These are phyloP conservation scores for Pelargonium australe DNA, from an alignment of 441 rosid species.

Conservation along the genomic window DNA sequence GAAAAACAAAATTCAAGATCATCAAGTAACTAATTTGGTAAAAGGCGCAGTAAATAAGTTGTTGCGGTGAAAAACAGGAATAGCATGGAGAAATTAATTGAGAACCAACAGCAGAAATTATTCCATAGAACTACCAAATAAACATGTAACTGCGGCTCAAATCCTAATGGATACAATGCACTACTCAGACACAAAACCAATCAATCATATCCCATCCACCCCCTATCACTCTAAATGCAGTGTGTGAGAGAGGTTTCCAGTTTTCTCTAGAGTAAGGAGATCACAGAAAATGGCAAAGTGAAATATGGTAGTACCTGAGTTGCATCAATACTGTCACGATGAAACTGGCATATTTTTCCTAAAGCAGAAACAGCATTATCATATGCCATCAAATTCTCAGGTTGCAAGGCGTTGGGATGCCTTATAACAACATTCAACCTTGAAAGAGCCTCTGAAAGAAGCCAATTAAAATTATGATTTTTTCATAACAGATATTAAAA, in stretches of 20 bases:
- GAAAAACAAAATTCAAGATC: neutral
- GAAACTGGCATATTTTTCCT: slow-evolving; percentile 91
- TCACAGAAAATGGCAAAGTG: neutral
- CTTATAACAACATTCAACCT: slow-evolving; percentile 82
- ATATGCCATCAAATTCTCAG: slow-evolving; percentile 94
- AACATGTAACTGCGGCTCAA: no score
- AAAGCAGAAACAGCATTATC: slow-evolving; percentile 99
- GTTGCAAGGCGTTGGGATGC: slow-evolving; percentile 70
- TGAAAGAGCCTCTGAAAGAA: slow-evolving; percentile 81
- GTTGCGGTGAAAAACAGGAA: neutral
- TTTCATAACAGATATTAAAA: slow-evolving; percentile 2
- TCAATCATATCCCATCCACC: no score
- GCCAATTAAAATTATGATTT: slow-evolving; percentile 24
- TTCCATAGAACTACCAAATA: no score
- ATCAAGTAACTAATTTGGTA: neutral
- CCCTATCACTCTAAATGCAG: no score
- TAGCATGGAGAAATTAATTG: no score
- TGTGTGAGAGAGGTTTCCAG: neutral
- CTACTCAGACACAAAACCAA: no score
- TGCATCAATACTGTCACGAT: slow-evolving; percentile 85
- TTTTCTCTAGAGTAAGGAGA: no score
- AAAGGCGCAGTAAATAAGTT: neutral
- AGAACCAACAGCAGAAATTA: no score
- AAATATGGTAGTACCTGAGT: slow-evolving; percentile 53
- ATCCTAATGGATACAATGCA: no score